Evolutionary conservation across 2,329 filamentous ascomycete genomes (phyloP).

Genomic region (Aspergillus tamarii): DNA sequence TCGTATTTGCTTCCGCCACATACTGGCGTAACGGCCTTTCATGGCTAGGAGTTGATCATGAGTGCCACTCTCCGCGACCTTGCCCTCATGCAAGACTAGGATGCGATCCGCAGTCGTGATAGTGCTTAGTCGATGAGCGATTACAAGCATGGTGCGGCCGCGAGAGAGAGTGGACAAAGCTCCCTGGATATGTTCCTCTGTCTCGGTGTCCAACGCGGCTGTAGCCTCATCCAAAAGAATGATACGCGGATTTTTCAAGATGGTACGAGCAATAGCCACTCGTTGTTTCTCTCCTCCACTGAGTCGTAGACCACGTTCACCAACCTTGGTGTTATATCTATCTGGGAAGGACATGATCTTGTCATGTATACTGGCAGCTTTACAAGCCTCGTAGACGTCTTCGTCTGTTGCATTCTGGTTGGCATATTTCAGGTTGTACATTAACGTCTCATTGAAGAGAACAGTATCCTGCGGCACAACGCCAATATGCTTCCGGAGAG

Average conservation of each 20-base stretch:
- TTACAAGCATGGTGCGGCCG: constrained; percentile 90
- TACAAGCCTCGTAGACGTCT: constrained; percentile 79
- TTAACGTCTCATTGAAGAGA: constrained; percentile 89
- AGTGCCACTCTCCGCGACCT: constrained; percentile 75
- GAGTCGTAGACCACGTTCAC: constrained; percentile 82
- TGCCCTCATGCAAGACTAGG: constrained; percentile 75
- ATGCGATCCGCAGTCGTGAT: constrained; percentile 88
- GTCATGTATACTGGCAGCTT: constrained; percentile 88
- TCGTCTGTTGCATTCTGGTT: constrained; percentile 79
- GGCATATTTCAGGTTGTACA: constrained; percentile 93
- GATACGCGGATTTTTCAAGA: constrained; percentile 87
- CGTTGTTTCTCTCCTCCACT: constrained; percentile 93
- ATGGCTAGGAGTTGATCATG: constrained; percentile 74
- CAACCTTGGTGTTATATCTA: constrained; percentile 85
- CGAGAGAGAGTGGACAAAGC: constrained; percentile 79
- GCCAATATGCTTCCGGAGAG: constrained; percentile 86
- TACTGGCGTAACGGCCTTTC: constrained; percentile 75
- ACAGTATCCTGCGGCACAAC: constrained; percentile 97
- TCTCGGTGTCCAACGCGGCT: constrained; percentile 86
- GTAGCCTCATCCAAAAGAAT: constrained; percentile 94
- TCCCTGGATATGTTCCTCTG: constrained; percentile 89
- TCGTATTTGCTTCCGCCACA: constrained; percentile 88
- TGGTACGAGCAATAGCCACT: constrained; percentile 89
- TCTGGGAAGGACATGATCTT: constrained; percentile 89
- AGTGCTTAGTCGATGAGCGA: constrained; percentile 85